phyloP scores from a whole-genome alignment of 768 basidiomycete genomes.

The Psilocybe cyanescens region DNA sequence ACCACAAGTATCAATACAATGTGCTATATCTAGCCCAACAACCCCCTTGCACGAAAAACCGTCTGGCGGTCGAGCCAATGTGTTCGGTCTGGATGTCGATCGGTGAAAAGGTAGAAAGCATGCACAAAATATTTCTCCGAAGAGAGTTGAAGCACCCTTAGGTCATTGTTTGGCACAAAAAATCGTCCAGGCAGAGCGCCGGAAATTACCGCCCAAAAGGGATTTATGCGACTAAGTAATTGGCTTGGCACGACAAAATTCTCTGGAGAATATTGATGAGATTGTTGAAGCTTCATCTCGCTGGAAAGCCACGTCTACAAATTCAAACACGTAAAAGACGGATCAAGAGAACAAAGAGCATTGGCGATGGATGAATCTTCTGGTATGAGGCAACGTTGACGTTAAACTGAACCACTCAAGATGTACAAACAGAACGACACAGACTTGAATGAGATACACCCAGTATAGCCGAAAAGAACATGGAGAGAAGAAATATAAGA shows the following conservation, averaged over 20 bases:
- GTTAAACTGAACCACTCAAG: too few relatives aligned
- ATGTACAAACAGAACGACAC: too few relatives aligned
- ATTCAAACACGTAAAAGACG: neutral
- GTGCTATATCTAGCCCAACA: constrained; percentile 9
- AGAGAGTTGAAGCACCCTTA: constrained; percentile 7
- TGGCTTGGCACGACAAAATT: neutral
- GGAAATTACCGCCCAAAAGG: neutral
- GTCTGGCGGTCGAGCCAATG: neutral
- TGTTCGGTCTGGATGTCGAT: constrained; percentile 7
- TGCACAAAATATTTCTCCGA: constrained; percentile 19
- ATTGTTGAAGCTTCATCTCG: neutral
- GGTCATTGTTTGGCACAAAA: constrained; percentile 7
- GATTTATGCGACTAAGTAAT: neutral
- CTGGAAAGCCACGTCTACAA: neutral
- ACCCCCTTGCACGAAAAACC: constrained; percentile 2
- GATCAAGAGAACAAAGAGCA: neutral
- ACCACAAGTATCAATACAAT: neutral
- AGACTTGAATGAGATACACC: too few relatives aligned
- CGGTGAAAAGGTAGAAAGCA: constrained; percentile 18
- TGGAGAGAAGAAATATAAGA: too few relatives aligned
- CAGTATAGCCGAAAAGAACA: too few relatives aligned
- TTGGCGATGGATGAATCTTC: too few relatives aligned
- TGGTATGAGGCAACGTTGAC: too few relatives aligned
- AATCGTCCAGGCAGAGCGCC: neutral
- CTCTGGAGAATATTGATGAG: neutral